Percentiles rank a stretch among this genome's conserved stretches.
These are phyloP conservation scores for Nigrospora sphaerica DNA, from an alignment of 2,329 filamentous ascomycete genomes.

Conservation along the genomic window DNA sequence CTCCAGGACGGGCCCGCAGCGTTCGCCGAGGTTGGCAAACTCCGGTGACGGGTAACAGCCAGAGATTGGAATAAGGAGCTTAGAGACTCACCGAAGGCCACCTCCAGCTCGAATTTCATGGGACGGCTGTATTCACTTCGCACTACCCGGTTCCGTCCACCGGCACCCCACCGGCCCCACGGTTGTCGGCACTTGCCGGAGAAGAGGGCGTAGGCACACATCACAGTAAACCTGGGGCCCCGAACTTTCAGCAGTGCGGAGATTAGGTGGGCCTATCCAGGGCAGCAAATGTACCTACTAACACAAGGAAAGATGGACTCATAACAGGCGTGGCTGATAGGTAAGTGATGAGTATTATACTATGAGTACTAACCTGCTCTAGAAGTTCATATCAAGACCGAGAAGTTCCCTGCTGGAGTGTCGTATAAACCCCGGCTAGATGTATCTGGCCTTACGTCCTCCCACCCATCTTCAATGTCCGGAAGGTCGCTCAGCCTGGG, in stretches of 20 bases:
- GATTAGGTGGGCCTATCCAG: not conserved
- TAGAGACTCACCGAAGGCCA: not conserved
- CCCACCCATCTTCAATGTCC: slow-evolving; percentile 5
- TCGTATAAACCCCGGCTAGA: not conserved
- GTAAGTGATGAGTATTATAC: too few relatives aligned
- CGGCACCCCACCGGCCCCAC: not conserved
- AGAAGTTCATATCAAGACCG: slow-evolving; percentile 2
- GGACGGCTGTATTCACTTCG: not conserved
- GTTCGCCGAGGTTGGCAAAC: not conserved
- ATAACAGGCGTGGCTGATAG: too few relatives aligned
- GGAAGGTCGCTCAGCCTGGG: not conserved
- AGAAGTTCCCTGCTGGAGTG: slow-evolving; percentile 1
- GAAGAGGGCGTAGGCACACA: not conserved
- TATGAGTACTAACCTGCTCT: not conserved
- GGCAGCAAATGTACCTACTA: too few relatives aligned
- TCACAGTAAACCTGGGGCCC: not conserved
- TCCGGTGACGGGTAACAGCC: not conserved
- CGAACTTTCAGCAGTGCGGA: not conserved
- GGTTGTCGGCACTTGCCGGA: not conserved
- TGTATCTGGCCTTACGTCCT: slow-evolving; percentile 3
- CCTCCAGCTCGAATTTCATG: not conserved
- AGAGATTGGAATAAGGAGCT: not conserved
- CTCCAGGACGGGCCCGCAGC: not conserved
- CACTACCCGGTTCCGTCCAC: not conserved
- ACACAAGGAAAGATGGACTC: too few relatives aligned